Conservation (phyloP, 257 asterid species). For the Craterostigma plantagineum region DNA sequence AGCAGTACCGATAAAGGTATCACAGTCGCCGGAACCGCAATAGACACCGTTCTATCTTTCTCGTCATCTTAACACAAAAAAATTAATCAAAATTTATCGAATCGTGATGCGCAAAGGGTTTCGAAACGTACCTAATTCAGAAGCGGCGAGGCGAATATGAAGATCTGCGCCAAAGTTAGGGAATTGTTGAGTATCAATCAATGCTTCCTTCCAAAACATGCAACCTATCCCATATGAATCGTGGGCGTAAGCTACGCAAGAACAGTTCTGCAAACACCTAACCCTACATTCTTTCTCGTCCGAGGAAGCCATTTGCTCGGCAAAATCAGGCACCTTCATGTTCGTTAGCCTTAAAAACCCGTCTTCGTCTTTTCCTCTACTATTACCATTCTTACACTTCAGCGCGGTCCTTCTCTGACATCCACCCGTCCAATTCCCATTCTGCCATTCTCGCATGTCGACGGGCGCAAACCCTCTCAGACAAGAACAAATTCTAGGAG, state of each 20-base stretch:
- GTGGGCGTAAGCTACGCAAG: slow-evolving; percentile 36
- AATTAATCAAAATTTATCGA: too few relatives aligned
- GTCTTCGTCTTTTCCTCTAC: slow-evolving; percentile 13
- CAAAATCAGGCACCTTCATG: slow-evolving; percentile 24
- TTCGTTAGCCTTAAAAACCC: slow-evolving; percentile 23
- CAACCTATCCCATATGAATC: slow-evolving; percentile 22
- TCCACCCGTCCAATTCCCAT: slow-evolving; percentile 39
- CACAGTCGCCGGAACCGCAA: background rate
- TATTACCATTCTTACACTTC: slow-evolving; percentile 13
- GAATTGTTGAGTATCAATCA: slow-evolving; percentile 26
- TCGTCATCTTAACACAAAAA: slow-evolving; percentile 20
- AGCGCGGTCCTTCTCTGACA: slow-evolving; percentile 26
- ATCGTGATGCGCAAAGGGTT: too few relatives aligned
- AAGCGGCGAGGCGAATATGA: slow-evolving; percentile 26
- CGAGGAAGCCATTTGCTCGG: slow-evolving; percentile 10
- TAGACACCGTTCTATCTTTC: background rate
- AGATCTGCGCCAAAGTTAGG: slow-evolving; percentile 19
- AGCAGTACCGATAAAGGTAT: background rate
- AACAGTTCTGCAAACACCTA: slow-evolving; percentile 25
- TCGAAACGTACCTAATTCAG: slow-evolving; percentile 13
- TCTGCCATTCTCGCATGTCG: slow-evolving; percentile 23
- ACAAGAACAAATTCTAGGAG: slow-evolving; percentile 30
- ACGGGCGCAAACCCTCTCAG: slow-evolving; percentile 30
- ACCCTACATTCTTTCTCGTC: slow-evolving; percentile 16
- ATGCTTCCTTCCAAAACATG: slow-evolving; percentile 21